These are phyloP conservation scores for Ganoderma sinense DNA, from an alignment of 1,284 basidiomycete species.

Conservation along the genomic window DNA sequence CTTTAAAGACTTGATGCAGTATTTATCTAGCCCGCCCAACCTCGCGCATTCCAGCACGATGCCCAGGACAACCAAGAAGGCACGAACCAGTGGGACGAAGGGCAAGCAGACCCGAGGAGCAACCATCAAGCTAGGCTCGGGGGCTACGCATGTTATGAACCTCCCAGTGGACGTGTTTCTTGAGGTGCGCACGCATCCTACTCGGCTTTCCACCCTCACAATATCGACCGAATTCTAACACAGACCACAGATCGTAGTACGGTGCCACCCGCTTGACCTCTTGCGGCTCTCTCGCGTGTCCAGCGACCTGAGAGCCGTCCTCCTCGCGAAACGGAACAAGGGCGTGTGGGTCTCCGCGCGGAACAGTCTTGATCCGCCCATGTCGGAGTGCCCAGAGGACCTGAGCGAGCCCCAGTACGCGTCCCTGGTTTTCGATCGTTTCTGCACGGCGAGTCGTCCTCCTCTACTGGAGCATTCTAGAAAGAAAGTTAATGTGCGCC, in stretches of 20 bases:
- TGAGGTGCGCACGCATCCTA: slow-evolving; percentile 17
- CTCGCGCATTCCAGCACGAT: too few relatives aligned
- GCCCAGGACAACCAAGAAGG: not conserved
- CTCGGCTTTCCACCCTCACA: too few relatives aligned
- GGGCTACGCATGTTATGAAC: slow-evolving; percentile 12
- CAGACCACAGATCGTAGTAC: slow-evolving; percentile 36
- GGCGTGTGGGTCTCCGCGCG: slow-evolving; percentile 6
- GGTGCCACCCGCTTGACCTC: slow-evolving; percentile 40
- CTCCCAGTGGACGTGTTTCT: slow-evolving; percentile 30
- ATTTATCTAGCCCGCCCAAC: too few relatives aligned
- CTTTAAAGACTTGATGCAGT: too few relatives aligned
- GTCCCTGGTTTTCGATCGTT: slow-evolving; percentile 11
- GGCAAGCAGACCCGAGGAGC: not conserved
- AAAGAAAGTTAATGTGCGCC: too few relatives aligned
- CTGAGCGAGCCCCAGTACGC: slow-evolving; percentile 12
- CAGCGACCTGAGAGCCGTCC: not conserved
- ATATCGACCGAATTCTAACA: not conserved
- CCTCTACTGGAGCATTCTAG: too few relatives aligned
- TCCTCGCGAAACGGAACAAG: not conserved
- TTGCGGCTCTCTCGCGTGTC: slow-evolving; percentile 17
- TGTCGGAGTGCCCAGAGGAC: not conserved
- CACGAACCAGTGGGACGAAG: not conserved
- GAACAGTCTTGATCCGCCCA: slow-evolving; percentile 2
- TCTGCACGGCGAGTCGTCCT: slow-evolving; percentile 5
- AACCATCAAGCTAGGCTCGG: not conserved